Evolutionary conservation across 148 eudicot species (phyloP).

Genomic region (Cornus kousa): DNA sequence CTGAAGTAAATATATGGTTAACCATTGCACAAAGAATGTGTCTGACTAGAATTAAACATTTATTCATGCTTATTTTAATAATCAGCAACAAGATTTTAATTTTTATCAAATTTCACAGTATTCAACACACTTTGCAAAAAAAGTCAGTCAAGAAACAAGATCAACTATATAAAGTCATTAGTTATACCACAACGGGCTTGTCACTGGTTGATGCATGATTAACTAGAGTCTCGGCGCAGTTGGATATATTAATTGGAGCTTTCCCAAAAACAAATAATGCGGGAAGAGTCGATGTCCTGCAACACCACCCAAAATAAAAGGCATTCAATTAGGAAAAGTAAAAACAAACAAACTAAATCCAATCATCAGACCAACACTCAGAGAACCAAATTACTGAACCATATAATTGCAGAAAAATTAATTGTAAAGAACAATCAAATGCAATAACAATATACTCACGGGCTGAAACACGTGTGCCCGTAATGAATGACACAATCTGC

Average conservation of each 20-base stretch:
- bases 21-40: not conserved
- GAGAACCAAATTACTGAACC: not conserved
- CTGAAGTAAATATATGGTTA: not conserved
- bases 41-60: not conserved
- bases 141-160: not conserved
- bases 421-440: not conserved
- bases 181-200: constrained; percentile 70
- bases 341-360: not conserved
- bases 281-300: constrained; percentile 87
- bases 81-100: not conserved
- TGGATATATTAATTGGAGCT: constrained; percentile 46
- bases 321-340: not conserved
- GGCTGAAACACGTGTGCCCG: constrained; percentile 93
- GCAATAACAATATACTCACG: constrained; percentile 48
- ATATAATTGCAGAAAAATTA: not conserved
- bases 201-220: constrained; percentile 29
- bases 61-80: not conserved
- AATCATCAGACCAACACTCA: not conserved
- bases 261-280: constrained; percentile 80
- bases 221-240: constrained; percentile 48
- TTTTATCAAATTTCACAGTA: not conserved
- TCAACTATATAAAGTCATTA: not conserved
- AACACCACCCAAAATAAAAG: not conserved
- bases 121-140: not conserved
- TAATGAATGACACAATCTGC: constrained; percentile 89